Base-by-base conservation (phyloP, 2,329 filamentous ascomycete species). In the Aspergillus glaucus region DNA sequence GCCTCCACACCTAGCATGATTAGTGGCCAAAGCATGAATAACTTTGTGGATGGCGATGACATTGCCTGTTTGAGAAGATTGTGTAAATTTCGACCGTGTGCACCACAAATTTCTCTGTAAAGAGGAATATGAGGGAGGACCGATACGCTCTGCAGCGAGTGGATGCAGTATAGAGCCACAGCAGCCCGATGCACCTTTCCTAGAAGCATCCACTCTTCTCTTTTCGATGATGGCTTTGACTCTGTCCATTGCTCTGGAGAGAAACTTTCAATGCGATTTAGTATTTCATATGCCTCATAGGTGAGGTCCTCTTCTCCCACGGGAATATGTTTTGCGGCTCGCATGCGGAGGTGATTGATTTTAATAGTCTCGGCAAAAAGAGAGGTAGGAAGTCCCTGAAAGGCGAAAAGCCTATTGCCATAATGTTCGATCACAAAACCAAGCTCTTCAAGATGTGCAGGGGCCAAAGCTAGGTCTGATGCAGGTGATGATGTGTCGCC, bases 401-500 rank as follows among this genome's bases (percentile, higher is more conserved):
- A 65, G 1, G 57, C 45, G 32, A 48, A 55, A 7, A 40, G 30
- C 14, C 32, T 30, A n/a, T 22, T 28, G n/a, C 50, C 51, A 51
- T 60, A 63, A 1, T 55, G 22, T 3, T 62, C 22, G 10, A 63
- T 10, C 1, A 67, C 51, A 24, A 57, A 49, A 6, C 64, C 55
- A 8, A 66, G 45, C 2, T 63, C 53, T 2, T 61, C 58, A 12
- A 64, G 44, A 32, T 65, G 61, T 5, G 46, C 46, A 4, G 44
- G 48, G 0, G 61, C 53, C 34, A 60, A 60, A 6, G 55, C 28
- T 14, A 71, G 54, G 40, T 67, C 53, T 17, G 59, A 55, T 21
- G 68, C 60, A 4, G 69, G 68, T 1, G 61, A 66, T 2, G 68
- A 66, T 2, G 69, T 72, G 45, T 73, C 67, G 2, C 59, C 64